These are phyloP conservation scores for Tubosaeta sp. DNA, from an alignment of 768 basidiomycete species.

Conservation along the genomic window DNA sequence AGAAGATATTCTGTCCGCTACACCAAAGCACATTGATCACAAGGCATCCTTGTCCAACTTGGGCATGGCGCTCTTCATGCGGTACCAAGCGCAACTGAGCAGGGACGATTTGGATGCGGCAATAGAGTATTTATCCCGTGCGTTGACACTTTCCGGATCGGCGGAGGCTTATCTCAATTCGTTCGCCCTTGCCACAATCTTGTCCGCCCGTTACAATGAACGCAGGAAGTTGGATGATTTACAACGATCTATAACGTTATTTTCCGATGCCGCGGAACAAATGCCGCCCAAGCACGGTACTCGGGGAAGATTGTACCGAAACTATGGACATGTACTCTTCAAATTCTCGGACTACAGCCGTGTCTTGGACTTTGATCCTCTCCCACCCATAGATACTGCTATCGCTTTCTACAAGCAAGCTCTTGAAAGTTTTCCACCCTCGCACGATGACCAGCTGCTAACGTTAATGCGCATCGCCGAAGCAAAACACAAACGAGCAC, in stretches of 20 bases:
- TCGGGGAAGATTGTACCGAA: conserved; percentile 4
- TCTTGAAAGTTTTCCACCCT: conserved; percentile 4
- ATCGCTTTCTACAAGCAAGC: conserved; percentile 7
- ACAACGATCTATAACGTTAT: conserved; percentile 11
- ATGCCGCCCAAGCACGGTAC: conserved; percentile 11
- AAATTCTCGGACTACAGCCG: conserved; percentile 2
- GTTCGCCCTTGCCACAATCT: conserved; percentile 5
- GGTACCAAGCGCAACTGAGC: conserved; percentile 11
- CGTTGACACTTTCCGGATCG: conserved; percentile 6
- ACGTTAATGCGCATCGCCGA: neutral
- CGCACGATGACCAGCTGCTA: conserved; percentile 8
- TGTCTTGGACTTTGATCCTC: no score
- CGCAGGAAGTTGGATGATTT: conserved; percentile 7
- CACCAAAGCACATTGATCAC: conserved; percentile 2
- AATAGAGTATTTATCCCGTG: conserved; percentile 9
- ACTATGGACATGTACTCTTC: conserved; percentile 10
- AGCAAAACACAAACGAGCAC: conserved; percentile 2
- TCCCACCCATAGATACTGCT: conserved; percentile 6
- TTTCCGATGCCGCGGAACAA: conserved; percentile 3
- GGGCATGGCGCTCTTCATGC: conserved; percentile 7
- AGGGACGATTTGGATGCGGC: conserved; percentile 15
- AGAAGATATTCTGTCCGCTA: conserved; percentile 9
- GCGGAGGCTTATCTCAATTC: conserved; percentile 3
- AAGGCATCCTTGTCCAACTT: conserved; percentile 9
- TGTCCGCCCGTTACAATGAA: conserved; percentile 10